These are phyloP conservation scores for Cytospora schulzeri DNA, from an alignment of 2,329 filamentous ascomycete species.

Conservation along the genomic window DNA sequence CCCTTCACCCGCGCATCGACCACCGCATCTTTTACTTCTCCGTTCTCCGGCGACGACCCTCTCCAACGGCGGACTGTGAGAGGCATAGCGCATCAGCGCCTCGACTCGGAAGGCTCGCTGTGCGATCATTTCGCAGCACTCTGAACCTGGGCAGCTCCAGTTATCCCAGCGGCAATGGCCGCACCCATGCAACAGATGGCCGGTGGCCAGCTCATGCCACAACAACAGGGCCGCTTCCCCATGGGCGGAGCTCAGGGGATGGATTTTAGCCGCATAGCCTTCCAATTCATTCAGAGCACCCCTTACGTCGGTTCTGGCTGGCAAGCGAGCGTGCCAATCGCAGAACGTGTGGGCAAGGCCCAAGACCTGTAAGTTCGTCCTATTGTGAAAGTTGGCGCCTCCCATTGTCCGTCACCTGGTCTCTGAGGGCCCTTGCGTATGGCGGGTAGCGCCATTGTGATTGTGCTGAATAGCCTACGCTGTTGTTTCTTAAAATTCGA, in stretches of 20 bases:
- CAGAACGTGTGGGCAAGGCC: slow-evolving; percentile 39
- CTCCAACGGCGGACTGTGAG: slow-evolving; percentile 19
- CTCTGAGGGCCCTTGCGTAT: slow-evolving; percentile 1
- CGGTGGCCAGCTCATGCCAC: slow-evolving; percentile 49
- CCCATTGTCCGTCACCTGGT: slow-evolving; percentile 4
- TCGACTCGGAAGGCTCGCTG: slow-evolving; percentile 8
- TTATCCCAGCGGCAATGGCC: slow-evolving; percentile 55
- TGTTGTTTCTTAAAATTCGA: background rate
- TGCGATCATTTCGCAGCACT: slow-evolving; percentile 10
- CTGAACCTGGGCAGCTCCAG: slow-evolving; percentile 23
- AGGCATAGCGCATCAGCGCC: slow-evolving; percentile 27
- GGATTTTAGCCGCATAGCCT: slow-evolving; percentile 41
- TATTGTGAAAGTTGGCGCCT: background rate
- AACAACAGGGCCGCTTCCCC: slow-evolving; percentile 37
- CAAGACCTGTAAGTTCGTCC: slow-evolving; percentile 40
- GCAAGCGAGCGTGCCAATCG: slow-evolving; percentile 37
- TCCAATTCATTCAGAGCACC: slow-evolving; percentile 36
- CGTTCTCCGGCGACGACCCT: slow-evolving; percentile 24
- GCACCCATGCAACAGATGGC: slow-evolving; percentile 62
- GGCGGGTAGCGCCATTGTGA: background rate
- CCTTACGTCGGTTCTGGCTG: slow-evolving; percentile 33
- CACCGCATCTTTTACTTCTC: background rate
- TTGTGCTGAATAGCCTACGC: background rate
- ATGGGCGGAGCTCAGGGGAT: slow-evolving; percentile 14
- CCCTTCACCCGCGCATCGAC: slow-evolving; percentile 18